Evolutionary conservation across 2,329 filamentous ascomycete species (phyloP), one percentile per base, ranked within the genome.

Genomic region (Cladorrhinum sp.): DNA sequence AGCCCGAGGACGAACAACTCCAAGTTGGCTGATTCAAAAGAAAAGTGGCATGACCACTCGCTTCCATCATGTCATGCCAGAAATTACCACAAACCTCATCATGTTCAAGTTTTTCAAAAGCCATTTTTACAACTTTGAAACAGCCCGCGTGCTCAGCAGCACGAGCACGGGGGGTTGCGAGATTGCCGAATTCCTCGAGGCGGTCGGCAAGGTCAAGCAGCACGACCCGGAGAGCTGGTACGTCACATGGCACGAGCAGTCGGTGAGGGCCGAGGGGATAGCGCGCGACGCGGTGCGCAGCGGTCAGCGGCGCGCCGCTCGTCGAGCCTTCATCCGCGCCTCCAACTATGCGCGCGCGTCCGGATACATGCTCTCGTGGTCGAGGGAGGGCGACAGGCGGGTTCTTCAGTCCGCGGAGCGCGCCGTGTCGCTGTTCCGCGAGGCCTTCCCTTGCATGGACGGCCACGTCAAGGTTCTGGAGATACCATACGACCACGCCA

Each of bases 71-170:
- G 26, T 30, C 10, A 30, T 30, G 26, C 10, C 26, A 5, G 10
- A 30, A 5, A 30, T 10, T 30, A 30, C 26, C 26, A 30, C n/a
- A n/a, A 30, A 30, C 26, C 26, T 33, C 30, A 69, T 60, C 21
- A 75, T 76, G 70, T 65, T 69, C 60, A 65, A 66, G 52, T 67
- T 75, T 55, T 74, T 74, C 63, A 58, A 46, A 33, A 30, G 66
- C 54, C 49, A 58, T 20, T 77, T 78, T 59, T 79, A 76, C 71
- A 68, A 80, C 64, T 80, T 80, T 62, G 78, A 80, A 64, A 65
- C 70, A 3, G 54, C 76, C 12, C 75, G 79, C 4, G 54, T 80
- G 23, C 72, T 80, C 4, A 74, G 72, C 50, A 75, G 66, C 1
- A 70, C 76, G 0, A 67, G 71, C 0, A 66, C 64, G 14, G 71